Percentiles rank a stretch among this genome's conserved stretches.
Evolutionary conservation across 2,329 filamentous ascomycete species (phyloP).

Genomic region (Lizonia empirigonia): DNA sequence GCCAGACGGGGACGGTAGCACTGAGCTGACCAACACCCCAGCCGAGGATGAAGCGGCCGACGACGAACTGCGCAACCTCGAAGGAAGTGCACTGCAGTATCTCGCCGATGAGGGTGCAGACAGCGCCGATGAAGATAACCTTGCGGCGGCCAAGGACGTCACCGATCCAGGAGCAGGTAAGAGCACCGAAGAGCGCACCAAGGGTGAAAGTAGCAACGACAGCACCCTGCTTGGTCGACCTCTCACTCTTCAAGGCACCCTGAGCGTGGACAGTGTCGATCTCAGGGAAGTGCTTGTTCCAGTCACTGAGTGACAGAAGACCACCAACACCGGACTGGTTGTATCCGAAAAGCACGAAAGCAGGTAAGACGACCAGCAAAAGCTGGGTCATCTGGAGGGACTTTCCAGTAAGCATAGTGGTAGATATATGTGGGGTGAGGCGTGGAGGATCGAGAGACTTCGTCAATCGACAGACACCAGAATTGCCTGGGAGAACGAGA

Average conservation of each 20-base stretch:
- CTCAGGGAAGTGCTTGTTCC: slow-evolving; percentile 54
- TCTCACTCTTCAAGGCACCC: slow-evolving; percentile 51
- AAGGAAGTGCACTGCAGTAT: slow-evolving; percentile 54
- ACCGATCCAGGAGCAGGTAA: slow-evolving; percentile 54
- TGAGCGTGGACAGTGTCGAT: slow-evolving; percentile 56
- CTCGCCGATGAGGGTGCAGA: slow-evolving; percentile 52
- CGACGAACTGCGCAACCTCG: slow-evolving; percentile 53
- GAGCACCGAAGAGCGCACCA: slow-evolving; percentile 54
- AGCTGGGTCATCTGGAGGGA: slow-evolving; percentile 42
- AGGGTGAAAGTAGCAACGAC: slow-evolving; percentile 55
- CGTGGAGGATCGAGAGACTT: slow-evolving; percentile 8
- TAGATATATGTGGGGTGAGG: background rate
- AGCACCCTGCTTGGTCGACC: slow-evolving; percentile 54
- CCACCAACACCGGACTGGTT: slow-evolving; percentile 59
- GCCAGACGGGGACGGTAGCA: slow-evolving; percentile 56
- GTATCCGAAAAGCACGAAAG: slow-evolving; percentile 59
- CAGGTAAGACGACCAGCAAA: slow-evolving; percentile 47
- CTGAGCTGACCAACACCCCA: slow-evolving; percentile 52
- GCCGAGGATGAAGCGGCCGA: slow-evolving; percentile 54
- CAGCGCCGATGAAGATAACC: slow-evolving; percentile 51
- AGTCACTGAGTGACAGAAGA: slow-evolving; percentile 50
- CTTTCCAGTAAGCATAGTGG: slow-evolving; percentile 31
- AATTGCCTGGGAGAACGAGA: slow-evolving; percentile 9
- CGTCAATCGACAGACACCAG: slow-evolving; percentile 11
- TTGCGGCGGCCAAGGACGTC: slow-evolving; percentile 54